phyloP scores from a whole-genome alignment of 2,329 filamentous ascomycete species.

The Mollisia scopiformis region DNA sequence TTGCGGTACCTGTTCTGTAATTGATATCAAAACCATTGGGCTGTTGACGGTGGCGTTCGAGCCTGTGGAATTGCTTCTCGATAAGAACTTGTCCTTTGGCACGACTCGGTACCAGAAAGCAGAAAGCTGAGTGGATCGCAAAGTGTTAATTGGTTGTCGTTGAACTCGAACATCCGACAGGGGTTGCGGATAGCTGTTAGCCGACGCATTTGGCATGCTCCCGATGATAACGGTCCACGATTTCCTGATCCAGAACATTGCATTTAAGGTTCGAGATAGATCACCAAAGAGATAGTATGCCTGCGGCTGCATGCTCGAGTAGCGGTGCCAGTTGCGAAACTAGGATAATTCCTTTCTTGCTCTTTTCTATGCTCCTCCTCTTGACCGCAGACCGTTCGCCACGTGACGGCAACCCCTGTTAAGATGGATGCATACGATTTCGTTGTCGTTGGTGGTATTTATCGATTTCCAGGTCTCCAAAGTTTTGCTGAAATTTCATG shows the following conservation, averaged over 20 bases:
- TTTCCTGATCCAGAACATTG: background rate
- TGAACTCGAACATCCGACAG: too few relatives aligned
- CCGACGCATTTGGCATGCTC: background rate
- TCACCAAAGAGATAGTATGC: background rate
- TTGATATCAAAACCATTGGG: too few relatives aligned
- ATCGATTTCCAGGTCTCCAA: too few relatives aligned
- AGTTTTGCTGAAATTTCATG: background rate
- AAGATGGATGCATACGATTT: background rate
- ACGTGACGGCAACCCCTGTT: background rate
- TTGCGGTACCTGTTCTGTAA: too few relatives aligned
- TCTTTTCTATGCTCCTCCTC: background rate
- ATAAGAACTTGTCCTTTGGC: too few relatives aligned
- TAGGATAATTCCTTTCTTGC: background rate
- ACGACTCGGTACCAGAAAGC: too few relatives aligned
- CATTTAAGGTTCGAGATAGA: background rate
- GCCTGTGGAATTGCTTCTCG: too few relatives aligned
- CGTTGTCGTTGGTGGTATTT: background rate
- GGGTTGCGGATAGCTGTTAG: constrained; percentile 3
- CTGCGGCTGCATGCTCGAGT: background rate
- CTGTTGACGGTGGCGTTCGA: too few relatives aligned
- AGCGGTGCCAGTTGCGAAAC: background rate
- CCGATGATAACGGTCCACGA: background rate
- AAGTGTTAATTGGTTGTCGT: too few relatives aligned
- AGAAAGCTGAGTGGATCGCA: too few relatives aligned
- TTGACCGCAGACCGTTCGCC: background rate